Conservation (phyloP, 306 rosid genomes). For the Notholithocarpus densiflorus region DNA sequence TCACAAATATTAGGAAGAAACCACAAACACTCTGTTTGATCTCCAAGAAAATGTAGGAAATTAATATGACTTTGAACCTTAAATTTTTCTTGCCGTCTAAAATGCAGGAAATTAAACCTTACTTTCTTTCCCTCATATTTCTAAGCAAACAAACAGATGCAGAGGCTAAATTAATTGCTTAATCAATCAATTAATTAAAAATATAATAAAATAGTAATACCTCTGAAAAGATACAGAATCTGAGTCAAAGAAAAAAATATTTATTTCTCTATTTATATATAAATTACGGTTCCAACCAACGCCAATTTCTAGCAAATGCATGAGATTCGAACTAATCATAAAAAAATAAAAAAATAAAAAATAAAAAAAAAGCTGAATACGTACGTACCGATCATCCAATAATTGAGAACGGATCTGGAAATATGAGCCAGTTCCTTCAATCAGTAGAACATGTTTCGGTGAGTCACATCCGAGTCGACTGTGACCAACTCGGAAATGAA, state of each 20-base stretch:
- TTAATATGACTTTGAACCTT: not conserved
- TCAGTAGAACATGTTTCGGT: not conserved
- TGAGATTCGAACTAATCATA: not conserved
- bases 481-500: not conserved
- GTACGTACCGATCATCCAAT: conserved; percentile 19
- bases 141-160: conserved; percentile 4
- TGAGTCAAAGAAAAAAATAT: not conserved
- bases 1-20: not conserved
- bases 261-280: too few species aligned
- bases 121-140: not conserved
- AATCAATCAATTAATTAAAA: not conserved
- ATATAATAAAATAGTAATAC: not conserved
- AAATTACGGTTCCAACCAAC: not conserved
- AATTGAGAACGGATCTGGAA: conserved; percentile 1
- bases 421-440: conserved; percentile 10
- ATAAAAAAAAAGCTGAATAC: not conserved
- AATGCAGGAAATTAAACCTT: not conserved
- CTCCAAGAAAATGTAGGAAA: not conserved
- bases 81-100: not conserved
- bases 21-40: not conserved
- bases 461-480: not conserved
- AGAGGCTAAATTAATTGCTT: not conserved
- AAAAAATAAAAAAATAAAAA: too few species aligned
- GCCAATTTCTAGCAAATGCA: not conserved
- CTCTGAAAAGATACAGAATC: not conserved